These are phyloP conservation scores for Botrytis fabae DNA, from an alignment of 2,329 filamentous ascomycete genomes.

Conservation along the genomic window DNA sequence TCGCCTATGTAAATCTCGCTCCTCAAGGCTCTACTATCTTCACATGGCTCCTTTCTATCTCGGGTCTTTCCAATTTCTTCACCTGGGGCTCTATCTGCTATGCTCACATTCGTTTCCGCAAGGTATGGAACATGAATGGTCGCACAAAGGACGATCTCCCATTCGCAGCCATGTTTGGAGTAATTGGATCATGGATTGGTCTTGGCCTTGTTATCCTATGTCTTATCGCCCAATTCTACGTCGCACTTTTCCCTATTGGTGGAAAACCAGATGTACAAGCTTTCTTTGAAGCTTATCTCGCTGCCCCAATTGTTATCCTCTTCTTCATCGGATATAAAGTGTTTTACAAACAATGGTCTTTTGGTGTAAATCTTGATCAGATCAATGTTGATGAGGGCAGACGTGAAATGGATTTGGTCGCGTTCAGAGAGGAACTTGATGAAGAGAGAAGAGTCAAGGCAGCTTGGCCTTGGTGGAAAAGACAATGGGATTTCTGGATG, in stretches of 20 bases:
- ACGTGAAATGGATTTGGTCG: constrained; percentile 38
- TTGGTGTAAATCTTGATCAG: constrained; percentile 35
- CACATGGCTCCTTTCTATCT: constrained; percentile 71
- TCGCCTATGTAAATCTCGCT: constrained; percentile 62
- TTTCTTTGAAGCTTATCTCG: constrained; percentile 51
- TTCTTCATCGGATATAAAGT: constrained; percentile 69
- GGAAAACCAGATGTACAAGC: constrained; percentile 43
- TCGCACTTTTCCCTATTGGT: constrained; percentile 53
- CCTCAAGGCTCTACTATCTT: constrained; percentile 61
- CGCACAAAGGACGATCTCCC: constrained; percentile 52
- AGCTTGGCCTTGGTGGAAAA: constrained; percentile 38
- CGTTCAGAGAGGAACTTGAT: constrained; percentile 38
- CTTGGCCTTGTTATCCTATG: constrained; percentile 66
- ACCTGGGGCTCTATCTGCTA: constrained; percentile 71
- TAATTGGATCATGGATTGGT: constrained; percentile 69
- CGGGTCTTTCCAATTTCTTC: constrained; percentile 71
- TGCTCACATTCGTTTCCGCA: constrained; percentile 65
- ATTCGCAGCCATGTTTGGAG: constrained; percentile 52
- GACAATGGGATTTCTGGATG: constrained; percentile 32
- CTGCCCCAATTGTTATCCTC: constrained; percentile 54
- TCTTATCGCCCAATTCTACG: constrained; percentile 56
- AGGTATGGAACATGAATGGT: constrained; percentile 60
- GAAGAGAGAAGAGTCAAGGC: constrained; percentile 37
- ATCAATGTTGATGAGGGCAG: constrained; percentile 40
- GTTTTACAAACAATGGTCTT: constrained; percentile 41